These are phyloP conservation scores for Kwoniella sp. DNA, from an alignment of 768 basidiomycete genomes.

Conservation along the genomic window DNA sequence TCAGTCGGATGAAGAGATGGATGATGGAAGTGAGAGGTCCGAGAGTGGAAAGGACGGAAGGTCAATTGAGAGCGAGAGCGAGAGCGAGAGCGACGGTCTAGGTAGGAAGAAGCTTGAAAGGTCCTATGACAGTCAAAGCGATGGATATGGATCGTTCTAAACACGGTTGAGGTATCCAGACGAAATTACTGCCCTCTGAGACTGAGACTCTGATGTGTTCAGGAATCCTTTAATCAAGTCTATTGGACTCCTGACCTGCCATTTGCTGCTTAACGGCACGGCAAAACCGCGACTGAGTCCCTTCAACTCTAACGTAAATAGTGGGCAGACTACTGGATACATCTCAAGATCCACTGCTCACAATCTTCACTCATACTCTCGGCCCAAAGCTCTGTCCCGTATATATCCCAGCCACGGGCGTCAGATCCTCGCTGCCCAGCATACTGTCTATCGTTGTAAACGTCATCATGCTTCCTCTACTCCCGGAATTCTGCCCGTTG, in stretches of 20 bases:
- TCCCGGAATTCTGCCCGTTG: too few relatives aligned
- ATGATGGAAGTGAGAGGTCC: slow-evolving; percentile 1
- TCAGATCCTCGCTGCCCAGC: slow-evolving; percentile 6
- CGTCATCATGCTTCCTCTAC: background rate
- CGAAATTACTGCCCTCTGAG: background rate
- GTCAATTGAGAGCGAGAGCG: background rate
- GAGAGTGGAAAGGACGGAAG: background rate
- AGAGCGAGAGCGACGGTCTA: background rate
- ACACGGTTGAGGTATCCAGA: too few relatives aligned
- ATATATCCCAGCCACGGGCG: slow-evolving; percentile 5
- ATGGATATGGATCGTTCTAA: slow-evolving; percentile 5
- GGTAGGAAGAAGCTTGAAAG: background rate
- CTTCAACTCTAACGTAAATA: too few relatives aligned
- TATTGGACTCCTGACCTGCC: too few relatives aligned
- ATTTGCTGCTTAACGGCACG: too few relatives aligned
- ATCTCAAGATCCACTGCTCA: too few relatives aligned
- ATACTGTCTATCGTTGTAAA: background rate
- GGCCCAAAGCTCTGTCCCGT: background rate
- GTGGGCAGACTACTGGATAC: too few relatives aligned
- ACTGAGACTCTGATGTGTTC: too few relatives aligned
- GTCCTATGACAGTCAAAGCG: background rate
- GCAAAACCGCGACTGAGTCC: too few relatives aligned
- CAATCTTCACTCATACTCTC: background rate
- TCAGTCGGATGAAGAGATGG: slow-evolving; percentile 6
- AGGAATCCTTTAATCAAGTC: too few relatives aligned